Conservation (phyloP, 192 early-diverging fungal genomes). For the Coemansia pectinata region DNA sequence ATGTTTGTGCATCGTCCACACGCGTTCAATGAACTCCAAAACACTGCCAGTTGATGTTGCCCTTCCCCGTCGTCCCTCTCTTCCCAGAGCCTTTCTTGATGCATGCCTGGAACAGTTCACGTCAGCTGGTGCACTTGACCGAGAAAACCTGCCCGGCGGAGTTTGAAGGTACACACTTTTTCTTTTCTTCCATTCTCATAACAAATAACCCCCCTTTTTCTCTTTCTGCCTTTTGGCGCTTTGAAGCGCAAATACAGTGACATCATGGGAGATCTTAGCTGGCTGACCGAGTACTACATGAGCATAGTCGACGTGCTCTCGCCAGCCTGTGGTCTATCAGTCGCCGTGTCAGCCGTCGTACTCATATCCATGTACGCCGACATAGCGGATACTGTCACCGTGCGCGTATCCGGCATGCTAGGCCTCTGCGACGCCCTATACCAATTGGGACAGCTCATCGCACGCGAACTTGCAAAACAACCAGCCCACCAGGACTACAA, state of each 20-base stretch:
- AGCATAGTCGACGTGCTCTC: constrained; percentile 43
- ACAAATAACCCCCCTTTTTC: background rate
- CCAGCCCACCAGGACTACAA: constrained; percentile 6
- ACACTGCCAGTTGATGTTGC: background rate
- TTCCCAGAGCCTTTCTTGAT: background rate
- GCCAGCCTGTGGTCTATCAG: constrained; percentile 44
- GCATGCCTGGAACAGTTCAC: background rate
- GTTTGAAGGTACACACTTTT: background rate
- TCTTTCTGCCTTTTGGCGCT: constrained; percentile 3
- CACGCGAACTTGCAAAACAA: constrained; percentile 33
- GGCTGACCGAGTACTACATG: constrained; percentile 46
- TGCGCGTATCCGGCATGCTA: constrained; percentile 46
- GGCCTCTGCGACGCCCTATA: constrained; percentile 41
- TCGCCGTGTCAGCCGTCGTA: constrained; percentile 35
- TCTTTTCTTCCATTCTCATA: background rate
- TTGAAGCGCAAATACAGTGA: background rate
- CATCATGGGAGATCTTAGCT: constrained; percentile 13
- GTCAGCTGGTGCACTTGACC: background rate
- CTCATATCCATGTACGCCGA: constrained; percentile 46
- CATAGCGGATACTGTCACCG: constrained; percentile 33
- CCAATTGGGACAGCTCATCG: constrained; percentile 39
- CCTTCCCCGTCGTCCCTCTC: background rate
- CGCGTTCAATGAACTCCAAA: background rate
- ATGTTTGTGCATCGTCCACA: background rate
- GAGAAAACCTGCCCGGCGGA: background rate